phyloP scores from a whole-genome alignment of 345 rosid species.

The Eucalyptus paniculata region DNA sequence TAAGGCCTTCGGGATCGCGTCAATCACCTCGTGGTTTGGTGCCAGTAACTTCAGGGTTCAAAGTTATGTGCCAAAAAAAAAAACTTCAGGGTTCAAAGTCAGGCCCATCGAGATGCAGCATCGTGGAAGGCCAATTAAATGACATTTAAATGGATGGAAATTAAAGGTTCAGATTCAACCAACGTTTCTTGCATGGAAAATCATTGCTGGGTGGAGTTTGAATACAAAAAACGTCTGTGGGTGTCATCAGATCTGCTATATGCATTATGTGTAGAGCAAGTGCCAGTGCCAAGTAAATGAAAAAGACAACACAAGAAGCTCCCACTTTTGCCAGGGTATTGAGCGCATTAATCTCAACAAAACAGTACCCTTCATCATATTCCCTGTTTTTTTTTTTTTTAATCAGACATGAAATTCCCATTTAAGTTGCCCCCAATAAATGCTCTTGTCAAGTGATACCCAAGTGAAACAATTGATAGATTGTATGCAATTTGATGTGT shows the following conservation, averaged over 20 bases:
- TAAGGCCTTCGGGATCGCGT: background rate
- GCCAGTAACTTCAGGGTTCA: background rate
- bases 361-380: background rate
- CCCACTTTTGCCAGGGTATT: background rate
- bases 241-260: background rate
- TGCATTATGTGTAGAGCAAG: background rate
- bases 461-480: too few relatives aligned
- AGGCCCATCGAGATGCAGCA: background rate
- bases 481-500: background rate
- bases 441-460: too few relatives aligned
- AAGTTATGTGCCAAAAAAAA: too few relatives aligned
- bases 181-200: background rate
- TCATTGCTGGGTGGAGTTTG: background rate
- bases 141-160: background rate
- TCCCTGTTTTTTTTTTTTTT: background rate
- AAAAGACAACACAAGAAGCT: background rate
- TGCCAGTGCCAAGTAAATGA: background rate
- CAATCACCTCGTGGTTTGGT: background rate
- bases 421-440: background rate
- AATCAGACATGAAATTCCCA: background rate
- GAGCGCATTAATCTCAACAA: background rate
- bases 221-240: background rate
- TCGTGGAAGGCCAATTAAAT: background rate
- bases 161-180: background rate
- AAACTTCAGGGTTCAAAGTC: background rate